Evolutionary conservation across 805 yeast species (phyloP), one percentile per base, ranked within the genome.

Genomic region (Torulaspora indica): DNA sequence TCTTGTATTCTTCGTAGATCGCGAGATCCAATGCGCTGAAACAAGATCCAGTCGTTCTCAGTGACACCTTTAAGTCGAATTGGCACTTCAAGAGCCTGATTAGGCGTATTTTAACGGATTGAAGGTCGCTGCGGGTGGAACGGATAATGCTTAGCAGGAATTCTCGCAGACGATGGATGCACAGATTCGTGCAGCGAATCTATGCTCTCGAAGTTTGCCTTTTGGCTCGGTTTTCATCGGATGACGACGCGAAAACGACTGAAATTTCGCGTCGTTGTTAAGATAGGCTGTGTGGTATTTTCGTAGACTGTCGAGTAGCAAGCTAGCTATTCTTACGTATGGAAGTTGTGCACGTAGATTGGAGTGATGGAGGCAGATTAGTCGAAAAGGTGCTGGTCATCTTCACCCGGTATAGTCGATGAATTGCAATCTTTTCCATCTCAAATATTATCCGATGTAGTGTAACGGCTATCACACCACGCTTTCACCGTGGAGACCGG

Each of bases 401-500:
- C n/a, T n/a, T n/a, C n/a, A n/a, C n/a, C n/a, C n/a, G 18, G n/a
- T 37, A n/a, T 13, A 8, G n/a, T n/a, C 13, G 12, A 2, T 8
- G 22, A 7, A 6, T 2, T 28, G 2, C 7, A 18, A 8, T 6
- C 18, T 3, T 17, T 4, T 17, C 10, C 27, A 27, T 34, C 20
- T n/a, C 34, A 17, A 29, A 22, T 29, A 33, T 14, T 29, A 48
- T 58, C 63, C 61, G 62, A 58, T 57, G 54, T 58, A 56, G 63
- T 58, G 62, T 58, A 58, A 57, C 63, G 62, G 63, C 63, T 58
- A 57, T 57, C 63, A 58, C 63, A 58, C 51, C 57, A 48, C 63
- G 61, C 61, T 58, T 56, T 58, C 61, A 58, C 63, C 61, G 63
- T 57, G 57, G 63, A 58, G 61, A 57, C 63, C 63, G 58, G 63